Conservation (phyloP, 371 early-diverging fungal genomes). For the Caulochytrium protostelioides region DNA sequence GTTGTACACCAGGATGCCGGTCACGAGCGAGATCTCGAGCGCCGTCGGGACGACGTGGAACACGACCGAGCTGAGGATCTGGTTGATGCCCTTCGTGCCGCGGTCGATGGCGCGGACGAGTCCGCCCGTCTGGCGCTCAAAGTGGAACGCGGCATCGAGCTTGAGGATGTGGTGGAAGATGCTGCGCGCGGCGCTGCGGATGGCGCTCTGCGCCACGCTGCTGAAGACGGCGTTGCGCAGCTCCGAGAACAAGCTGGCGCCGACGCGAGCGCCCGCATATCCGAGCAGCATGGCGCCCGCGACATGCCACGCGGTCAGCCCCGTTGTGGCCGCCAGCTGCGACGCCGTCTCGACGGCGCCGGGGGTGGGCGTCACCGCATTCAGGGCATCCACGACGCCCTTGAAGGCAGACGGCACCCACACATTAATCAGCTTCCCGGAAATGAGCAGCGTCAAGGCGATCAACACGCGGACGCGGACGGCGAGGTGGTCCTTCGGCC, state of each 20-base stretch:
- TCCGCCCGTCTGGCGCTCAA: constrained; percentile 81
- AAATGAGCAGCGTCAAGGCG: constrained; percentile 53
- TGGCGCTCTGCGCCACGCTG: constrained; percentile 79
- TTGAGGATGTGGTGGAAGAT: constrained; percentile 70
- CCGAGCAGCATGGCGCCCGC: constrained; percentile 74
- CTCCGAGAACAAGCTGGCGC: constrained; percentile 63
- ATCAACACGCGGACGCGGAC: constrained; percentile 64
- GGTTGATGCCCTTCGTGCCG: constrained; percentile 93
- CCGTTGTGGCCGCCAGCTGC: too few species aligned
- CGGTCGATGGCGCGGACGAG: constrained; percentile 86
- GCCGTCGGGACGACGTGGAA: constrained; percentile 82
- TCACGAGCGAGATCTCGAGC: constrained; percentile 83
- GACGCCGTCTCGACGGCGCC: not conserved
- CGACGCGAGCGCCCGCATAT: constrained; percentile 75
- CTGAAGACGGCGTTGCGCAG: constrained; percentile 84
- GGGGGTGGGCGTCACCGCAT: constrained; percentile 4
- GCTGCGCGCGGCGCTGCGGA: constrained; percentile 59
- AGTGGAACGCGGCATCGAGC: constrained; percentile 69
- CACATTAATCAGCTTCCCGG: constrained; percentile 55
- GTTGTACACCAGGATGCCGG: constrained; percentile 68
- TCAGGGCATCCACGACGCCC: constrained; percentile 50
- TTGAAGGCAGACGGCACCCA: constrained; percentile 90
- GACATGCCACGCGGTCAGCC: constrained; percentile 18
- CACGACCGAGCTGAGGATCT: constrained; percentile 71
- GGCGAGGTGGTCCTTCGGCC: constrained; percentile 56